A percentile compares a stretch with the other conserved stretches of the same genome.
These are phyloP conservation scores for Aphelidium insulamus DNA, from an alignment of 371 early-diverging fungal species.

Conservation along the genomic window DNA sequence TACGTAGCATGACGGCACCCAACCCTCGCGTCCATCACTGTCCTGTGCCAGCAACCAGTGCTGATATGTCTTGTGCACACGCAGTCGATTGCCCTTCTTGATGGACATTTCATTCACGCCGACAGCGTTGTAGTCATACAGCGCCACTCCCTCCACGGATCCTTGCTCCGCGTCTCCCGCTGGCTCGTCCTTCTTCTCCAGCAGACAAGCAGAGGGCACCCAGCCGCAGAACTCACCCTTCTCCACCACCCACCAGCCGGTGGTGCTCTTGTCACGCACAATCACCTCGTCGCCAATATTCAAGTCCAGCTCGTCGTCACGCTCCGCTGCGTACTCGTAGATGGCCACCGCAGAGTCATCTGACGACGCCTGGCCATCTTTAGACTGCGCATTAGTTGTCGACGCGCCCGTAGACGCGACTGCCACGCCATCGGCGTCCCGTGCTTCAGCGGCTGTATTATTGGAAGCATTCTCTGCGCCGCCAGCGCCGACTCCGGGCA, in stretches of 20 bases:
- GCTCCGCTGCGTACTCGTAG: conserved; percentile 27
- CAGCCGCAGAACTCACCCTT: conserved; percentile 21
- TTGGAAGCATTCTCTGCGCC: not conserved
- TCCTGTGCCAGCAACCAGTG: conserved; percentile 21
- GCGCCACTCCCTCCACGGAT: conserved; percentile 17
- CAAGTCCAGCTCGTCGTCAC: conserved; percentile 28
- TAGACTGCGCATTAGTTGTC: too few species aligned
- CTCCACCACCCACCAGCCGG: conserved; percentile 30
- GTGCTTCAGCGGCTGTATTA: not conserved
- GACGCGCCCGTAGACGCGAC: not conserved
- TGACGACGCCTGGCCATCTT: too few species aligned
- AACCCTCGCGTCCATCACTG: conserved; percentile 6
- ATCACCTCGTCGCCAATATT: conserved; percentile 28
- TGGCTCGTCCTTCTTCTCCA: conserved; percentile 8
- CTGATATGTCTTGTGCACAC: conserved; percentile 12
- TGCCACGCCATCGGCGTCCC: not conserved
- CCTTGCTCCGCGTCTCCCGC: conserved; percentile 9
- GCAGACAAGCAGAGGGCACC: conserved; percentile 30
- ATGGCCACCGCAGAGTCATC: conserved; percentile 30
- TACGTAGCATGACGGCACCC: conserved; percentile 16
- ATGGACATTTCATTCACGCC: conserved; percentile 24
- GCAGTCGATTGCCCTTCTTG: conserved; percentile 21
- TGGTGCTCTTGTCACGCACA: conserved; percentile 17
- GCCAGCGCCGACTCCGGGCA: not conserved
- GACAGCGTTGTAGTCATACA: conserved; percentile 23